Evolutionary conservation across 176 grass and related monocot species (phyloP).

Genomic region (Aechmea fasciata): DNA sequence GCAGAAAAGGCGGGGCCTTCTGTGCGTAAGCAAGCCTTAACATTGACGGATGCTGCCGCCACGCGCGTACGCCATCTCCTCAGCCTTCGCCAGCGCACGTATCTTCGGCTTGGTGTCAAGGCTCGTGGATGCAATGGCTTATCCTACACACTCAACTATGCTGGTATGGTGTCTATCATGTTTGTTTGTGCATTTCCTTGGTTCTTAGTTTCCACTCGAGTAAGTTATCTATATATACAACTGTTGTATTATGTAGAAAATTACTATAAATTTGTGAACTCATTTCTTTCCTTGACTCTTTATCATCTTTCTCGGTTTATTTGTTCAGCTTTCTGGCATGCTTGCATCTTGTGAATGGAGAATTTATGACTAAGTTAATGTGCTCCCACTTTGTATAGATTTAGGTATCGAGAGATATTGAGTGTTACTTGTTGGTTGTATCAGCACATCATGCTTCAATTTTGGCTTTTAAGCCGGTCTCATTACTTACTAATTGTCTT

Average conservation of each 20-base stretch:
- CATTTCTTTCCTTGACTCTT: not conserved
- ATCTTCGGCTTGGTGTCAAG: conserved; percentile 67
- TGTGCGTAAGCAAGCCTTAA: conserved; percentile 47
- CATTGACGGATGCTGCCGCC: conserved; percentile 48
- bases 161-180: conserved; percentile 24
- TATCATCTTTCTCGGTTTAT: not conserved
- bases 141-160: conserved; percentile 88
- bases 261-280: not conserved
- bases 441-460: not conserved
- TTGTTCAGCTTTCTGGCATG: not conserved
- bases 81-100: conserved; percentile 48
- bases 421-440: not conserved
- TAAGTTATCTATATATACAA: not conserved
- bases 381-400: not conserved
- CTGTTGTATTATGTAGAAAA: not conserved
- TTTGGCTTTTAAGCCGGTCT: not conserved
- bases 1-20: conserved; percentile 28
- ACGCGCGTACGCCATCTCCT: conserved; percentile 61
- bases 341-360: not conserved
- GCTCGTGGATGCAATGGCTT: conserved; percentile 81
- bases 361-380: not conserved
- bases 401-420: not conserved
- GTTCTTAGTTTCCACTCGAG: not conserved
- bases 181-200: not conserved
- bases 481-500: not conserved